Evolutionary conservation across 305 asterid species (phyloP).

Genomic region (Fraxinus platypoda): DNA sequence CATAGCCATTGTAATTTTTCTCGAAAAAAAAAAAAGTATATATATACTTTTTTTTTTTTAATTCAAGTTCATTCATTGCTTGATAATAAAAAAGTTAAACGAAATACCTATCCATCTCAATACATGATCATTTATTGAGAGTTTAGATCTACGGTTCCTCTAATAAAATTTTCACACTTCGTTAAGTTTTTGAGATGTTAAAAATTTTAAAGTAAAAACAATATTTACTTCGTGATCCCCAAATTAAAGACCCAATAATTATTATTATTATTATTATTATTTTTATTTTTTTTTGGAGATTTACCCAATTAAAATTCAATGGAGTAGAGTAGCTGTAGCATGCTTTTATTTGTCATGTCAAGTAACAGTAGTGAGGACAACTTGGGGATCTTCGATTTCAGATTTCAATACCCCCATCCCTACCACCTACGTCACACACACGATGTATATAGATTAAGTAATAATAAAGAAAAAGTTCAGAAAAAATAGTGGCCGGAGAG

Average conservation of each 20-base stretch:
- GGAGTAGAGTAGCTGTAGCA: conserved; percentile 26
- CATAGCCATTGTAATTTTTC: too few species aligned
- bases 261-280: too few species aligned
- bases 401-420: not conserved
- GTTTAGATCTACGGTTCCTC: too few species aligned
- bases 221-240: not conserved
- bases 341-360: conserved; percentile 2
- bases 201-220: not conserved
- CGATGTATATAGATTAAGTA: not conserved
- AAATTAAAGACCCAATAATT: not conserved
- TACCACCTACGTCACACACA: not conserved
- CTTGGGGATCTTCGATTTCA: conserved; percentile 35
- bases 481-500: conserved; percentile 47
- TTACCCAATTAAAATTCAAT: conserved; percentile 10
- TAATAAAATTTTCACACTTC: too few species aligned
- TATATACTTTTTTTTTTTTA: too few species aligned
- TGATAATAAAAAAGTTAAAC: not conserved
- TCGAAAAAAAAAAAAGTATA: too few species aligned
- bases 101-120: not conserved
- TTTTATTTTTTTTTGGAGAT: conserved; percentile 1
- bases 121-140: not conserved
- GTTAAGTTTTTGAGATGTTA: too few species aligned
- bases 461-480: conserved; percentile 22
- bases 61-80: too few species aligned
- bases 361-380: conserved; percentile 33